Percentiles rank a stretch among this genome's conserved stretches.
These are phyloP conservation scores for Tulasnella sp. DNA, from an alignment of 768 basidiomycete species.

Conservation along the genomic window DNA sequence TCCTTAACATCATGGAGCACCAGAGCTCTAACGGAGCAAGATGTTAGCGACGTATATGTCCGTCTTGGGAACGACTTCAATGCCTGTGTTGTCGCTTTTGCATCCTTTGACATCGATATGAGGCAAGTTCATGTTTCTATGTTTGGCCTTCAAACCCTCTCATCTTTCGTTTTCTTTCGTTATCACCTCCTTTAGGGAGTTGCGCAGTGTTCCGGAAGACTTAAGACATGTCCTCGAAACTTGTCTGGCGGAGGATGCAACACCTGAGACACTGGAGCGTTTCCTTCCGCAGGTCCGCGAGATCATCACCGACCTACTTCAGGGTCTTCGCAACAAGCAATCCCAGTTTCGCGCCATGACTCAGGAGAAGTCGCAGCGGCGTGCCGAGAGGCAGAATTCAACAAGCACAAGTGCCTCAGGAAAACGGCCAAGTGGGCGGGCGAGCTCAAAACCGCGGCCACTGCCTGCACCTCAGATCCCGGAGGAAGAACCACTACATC, in stretches of 20 bases:
- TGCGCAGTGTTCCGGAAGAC: conserved; percentile 80
- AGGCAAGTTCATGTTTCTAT: conserved; percentile 47
- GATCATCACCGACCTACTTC: conserved; percentile 88
- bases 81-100: conserved; percentile 82
- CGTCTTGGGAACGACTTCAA: conserved; percentile 96
- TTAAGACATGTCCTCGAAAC: conserved; percentile 82
- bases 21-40: conserved; percentile 56
- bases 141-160: not conserved
- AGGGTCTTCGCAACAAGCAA: conserved; percentile 90
- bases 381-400: conserved; percentile 13
- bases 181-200: conserved; percentile 50
- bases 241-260: conserved; percentile 86
- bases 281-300: conserved; percentile 86
- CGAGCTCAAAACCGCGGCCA: conserved; percentile 39
- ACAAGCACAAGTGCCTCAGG: not conserved
- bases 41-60: conserved; percentile 97
- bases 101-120: conserved; percentile 80
- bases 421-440: conserved; percentile 27
- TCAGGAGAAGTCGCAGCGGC: conserved; percentile 39
- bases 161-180: not conserved
- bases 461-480: conserved; percentile 22
- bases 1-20: conserved; percentile 79
- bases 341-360: conserved; percentile 72
- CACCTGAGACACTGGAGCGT: conserved; percentile 70
- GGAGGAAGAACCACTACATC: conserved; percentile 24